A percentile compares a stretch with the other conserved stretches of the same genome.
These are phyloP conservation scores for Babesia gibsoni DNA, from an alignment of 169 alveolate genomes.

Conservation along the genomic window DNA sequence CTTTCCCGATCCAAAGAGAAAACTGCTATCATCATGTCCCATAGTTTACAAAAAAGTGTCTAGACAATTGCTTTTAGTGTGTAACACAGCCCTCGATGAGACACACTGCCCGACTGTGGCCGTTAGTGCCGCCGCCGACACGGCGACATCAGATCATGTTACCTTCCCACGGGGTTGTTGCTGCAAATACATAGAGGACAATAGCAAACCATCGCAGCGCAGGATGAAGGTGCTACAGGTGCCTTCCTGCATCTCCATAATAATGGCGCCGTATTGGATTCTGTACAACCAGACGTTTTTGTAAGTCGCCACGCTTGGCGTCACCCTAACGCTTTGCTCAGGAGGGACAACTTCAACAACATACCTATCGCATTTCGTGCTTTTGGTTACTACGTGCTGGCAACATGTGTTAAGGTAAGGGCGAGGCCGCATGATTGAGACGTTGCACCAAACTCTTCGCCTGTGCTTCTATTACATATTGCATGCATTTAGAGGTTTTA, in stretches of 20 bases:
- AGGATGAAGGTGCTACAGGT: slow-evolving; percentile 62
- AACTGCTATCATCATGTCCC: neutral
- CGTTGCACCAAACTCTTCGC: no score
- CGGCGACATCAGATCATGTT: no score
- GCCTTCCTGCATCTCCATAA: slow-evolving; percentile 32
- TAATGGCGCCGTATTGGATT: slow-evolving; percentile 49
- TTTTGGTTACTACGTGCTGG: slow-evolving; percentile 30
- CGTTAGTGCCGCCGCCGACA: no score
- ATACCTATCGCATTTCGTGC: slow-evolving; percentile 16
- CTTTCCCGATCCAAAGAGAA: neutral
- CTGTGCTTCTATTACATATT: no score
- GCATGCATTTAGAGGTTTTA: no score
- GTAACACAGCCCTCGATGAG: no score
- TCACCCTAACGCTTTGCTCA: neutral
- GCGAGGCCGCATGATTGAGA: neutral
- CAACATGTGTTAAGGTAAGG: slow-evolving; percentile 36
- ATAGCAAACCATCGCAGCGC: neutral
- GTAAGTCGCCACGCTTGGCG: slow-evolving; percentile 7
- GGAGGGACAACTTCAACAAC: slow-evolving; percentile 55
- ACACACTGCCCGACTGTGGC: no score
- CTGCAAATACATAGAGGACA: no score
- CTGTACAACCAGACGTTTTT: slow-evolving; percentile 22
- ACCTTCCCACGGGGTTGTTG: no score
- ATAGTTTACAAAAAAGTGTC: neutral
- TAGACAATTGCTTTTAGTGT: no score